These are phyloP conservation scores for Barnettozyma sucrosica DNA, from an alignment of 805 yeast species.

Conservation along the genomic window DNA sequence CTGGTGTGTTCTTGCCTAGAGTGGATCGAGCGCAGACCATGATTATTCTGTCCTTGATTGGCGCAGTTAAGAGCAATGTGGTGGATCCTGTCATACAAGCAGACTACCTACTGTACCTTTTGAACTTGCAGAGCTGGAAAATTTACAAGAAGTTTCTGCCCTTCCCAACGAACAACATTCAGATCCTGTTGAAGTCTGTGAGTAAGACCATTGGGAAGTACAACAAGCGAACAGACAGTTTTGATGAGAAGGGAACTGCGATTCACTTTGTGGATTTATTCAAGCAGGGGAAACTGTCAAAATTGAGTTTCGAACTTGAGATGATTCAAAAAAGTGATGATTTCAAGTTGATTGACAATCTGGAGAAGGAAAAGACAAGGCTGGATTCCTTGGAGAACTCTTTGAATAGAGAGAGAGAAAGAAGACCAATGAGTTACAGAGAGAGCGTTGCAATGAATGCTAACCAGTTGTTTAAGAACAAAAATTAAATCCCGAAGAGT, in stretches of 20 bases:
- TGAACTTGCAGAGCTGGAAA: conserved; percentile 51
- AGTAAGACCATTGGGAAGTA: conserved; percentile 35
- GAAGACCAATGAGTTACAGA: conserved; percentile 14
- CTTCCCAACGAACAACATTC: conserved; percentile 69
- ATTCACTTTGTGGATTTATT: conserved; percentile 56
- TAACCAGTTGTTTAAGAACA: conserved; percentile 20
- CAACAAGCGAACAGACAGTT: conserved; percentile 28
- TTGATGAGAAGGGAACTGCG: conserved; percentile 57
- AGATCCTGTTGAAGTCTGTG: conserved; percentile 45
- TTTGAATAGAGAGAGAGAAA: conserved; percentile 15
- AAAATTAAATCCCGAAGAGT: too few relatives aligned
- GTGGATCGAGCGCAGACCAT: conserved; percentile 60
- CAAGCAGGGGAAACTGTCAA: conserved; percentile 45
- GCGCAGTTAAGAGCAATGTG: conserved; percentile 62
- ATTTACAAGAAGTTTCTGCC: conserved; percentile 35
- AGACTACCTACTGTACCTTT: conserved; percentile 69
- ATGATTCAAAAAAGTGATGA: conserved; percentile 7
- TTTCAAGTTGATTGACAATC: conserved; percentile 14
- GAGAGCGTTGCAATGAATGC: conserved; percentile 21
- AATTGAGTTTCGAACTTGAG: conserved; percentile 23
- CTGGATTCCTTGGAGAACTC: conserved; percentile 20
- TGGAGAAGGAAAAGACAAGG: conserved; percentile 15
- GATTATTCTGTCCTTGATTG: conserved; percentile 67
- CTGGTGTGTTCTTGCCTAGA: conserved; percentile 85
- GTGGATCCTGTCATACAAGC: conserved; percentile 84